phyloP scores from a whole-genome alignment of 202 grass and related monocot genomes.

The Zizania palustris region DNA sequence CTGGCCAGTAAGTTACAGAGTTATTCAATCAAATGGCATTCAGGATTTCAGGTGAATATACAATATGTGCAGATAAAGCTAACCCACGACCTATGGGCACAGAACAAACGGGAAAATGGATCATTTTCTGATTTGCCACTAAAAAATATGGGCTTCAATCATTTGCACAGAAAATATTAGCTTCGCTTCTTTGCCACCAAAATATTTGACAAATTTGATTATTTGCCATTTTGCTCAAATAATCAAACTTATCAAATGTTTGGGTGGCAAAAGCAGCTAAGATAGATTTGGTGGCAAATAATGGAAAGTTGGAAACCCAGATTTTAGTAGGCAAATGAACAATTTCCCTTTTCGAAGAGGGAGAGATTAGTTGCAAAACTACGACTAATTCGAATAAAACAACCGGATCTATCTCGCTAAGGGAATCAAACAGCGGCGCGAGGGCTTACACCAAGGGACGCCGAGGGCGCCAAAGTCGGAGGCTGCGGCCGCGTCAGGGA shows the following conservation, averaged over 20 bases:
- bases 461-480: constrained; percentile 91
- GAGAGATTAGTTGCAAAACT: not conserved
- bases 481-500: constrained; percentile 55
- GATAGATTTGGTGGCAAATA: no score
- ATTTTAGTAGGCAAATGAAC: no score
- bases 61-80: not conserved
- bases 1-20: not conserved
- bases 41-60: constrained; percentile 21
- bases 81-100: not conserved
- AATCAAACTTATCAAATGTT: no score
- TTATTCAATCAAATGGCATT: constrained; percentile 2
- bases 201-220: no score
- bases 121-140: no score
- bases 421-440: not conserved
- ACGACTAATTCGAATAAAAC: not conserved
- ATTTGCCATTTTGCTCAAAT: no score
- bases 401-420: constrained; percentile 6
- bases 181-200: no score
- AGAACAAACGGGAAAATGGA: no score
- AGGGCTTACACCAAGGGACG: constrained; percentile 86
- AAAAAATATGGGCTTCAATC: no score
- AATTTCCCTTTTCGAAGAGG: not conserved
- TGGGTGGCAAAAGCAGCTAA: no score
- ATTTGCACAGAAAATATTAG: no score
- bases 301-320: no score